Evolutionary conservation across 108 stramenopile genomes (phyloP), one percentile per base, ranked within the genome.

Genomic region (Conticribra weissflogii): DNA sequence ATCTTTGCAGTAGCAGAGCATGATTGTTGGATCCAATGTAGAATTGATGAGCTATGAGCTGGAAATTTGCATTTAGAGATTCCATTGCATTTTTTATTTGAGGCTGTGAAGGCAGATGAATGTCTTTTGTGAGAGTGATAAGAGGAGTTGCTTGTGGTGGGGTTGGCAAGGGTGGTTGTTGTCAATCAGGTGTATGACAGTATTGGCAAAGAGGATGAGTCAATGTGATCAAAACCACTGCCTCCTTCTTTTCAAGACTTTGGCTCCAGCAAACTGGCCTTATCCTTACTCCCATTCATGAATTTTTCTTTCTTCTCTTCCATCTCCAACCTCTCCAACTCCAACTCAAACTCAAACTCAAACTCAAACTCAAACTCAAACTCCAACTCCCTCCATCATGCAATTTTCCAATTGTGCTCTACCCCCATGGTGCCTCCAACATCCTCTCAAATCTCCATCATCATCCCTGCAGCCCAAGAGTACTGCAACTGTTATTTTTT

Each of bases 401-500:
- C 54, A 52, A 63, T 68, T 34, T 74, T 68, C 51, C 74, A 63
- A 17, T 82, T 74, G 25, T 71, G 66, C 57, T 81, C 80, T 17
- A 76, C 69, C 4, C 80, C 70, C 24, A 70, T 30, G 9, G 73
- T 68, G 24, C 82, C 82, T 9, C 83, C 83, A 18, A 83, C 83
- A 36, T 59, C 55, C 36, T 81, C 76, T 3, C 92, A 64, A 14
- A 96, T 85, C 0, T 92, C 93, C 27, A 94, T 78, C 94, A 96
- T 95, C 96, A 97, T 97, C 19, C 92, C 90, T 15, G 89, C 89
- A 25, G 88, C 81, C 1, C 94, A 68, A 12, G 84, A 79, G 53
- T 92, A 93, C 45, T 83, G 86, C 17, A 87, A 85, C 55, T 92
- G 93, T 45, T 78, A 75, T 57, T 72, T 85, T 5, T 85, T 65